These are phyloP conservation scores for Trichophyton mentagrophytes DNA, from an alignment of 2,329 filamentous ascomycete species.

Conservation along the genomic window DNA sequence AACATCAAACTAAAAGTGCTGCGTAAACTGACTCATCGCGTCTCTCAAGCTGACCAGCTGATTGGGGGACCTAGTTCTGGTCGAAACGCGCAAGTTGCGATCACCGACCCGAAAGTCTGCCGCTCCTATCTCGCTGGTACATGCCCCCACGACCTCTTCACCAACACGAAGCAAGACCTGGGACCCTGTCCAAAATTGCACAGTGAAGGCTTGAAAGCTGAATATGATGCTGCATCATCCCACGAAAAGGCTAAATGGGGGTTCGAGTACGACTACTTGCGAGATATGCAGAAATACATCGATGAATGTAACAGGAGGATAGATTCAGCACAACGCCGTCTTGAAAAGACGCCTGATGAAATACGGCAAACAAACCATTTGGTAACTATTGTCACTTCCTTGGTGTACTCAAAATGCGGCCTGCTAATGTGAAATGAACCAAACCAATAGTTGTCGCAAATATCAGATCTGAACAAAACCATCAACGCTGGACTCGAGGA, in stretches of 20 bases:
- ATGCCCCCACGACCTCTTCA: slow-evolving; percentile 97
- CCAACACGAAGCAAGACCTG: slow-evolving; percentile 96
- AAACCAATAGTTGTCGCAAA: slow-evolving; percentile 54
- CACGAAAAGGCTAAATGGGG: slow-evolving; percentile 64
- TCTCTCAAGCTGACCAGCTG: slow-evolving; percentile 44
- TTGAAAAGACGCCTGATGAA: slow-evolving; percentile 97
- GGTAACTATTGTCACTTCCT: slow-evolving; percentile 27
- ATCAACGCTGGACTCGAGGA: slow-evolving; percentile 76
- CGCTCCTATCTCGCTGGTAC: slow-evolving; percentile 86
- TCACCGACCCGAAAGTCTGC: slow-evolving; percentile 88
- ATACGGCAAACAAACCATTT: slow-evolving; percentile 87
- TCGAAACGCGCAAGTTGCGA: slow-evolving; percentile 67
- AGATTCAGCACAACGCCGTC: slow-evolving; percentile 70
- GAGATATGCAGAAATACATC: slow-evolving; percentile 92
- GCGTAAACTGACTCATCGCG: slow-evolving; percentile 16
- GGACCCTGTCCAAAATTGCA: slow-evolving; percentile 81
- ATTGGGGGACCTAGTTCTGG: slow-evolving; percentile 65
- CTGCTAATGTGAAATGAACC: not conserved
- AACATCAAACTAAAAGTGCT: not conserved
- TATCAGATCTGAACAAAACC: slow-evolving; percentile 64
- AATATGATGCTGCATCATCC: slow-evolving; percentile 65
- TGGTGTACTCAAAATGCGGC: not conserved
- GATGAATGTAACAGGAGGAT: slow-evolving; percentile 93
- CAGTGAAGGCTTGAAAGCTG: slow-evolving; percentile 72
- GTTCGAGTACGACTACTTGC: slow-evolving; percentile 94